Evolutionary conservation across 2,329 filamentous ascomycete genomes (phyloP), one percentile per base, ranked within the genome.

Genomic region (Basipetospora chlamydospora): DNA sequence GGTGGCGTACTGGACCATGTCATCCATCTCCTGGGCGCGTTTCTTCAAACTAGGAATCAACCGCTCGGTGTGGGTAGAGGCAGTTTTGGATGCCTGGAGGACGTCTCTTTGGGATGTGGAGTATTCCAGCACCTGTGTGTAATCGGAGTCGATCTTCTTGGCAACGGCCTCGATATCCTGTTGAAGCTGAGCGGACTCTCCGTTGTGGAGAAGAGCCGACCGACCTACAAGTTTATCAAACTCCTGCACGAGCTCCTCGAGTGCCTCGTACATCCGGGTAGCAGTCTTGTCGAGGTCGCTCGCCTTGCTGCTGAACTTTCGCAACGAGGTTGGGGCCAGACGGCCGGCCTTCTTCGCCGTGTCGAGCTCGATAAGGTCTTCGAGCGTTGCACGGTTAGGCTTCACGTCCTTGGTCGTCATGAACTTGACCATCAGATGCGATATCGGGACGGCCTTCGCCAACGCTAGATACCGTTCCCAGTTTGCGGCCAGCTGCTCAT

Each of bases 121-220:
- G 43, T 86, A 77, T 5, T 70, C 67, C 30, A 85, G 62, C 9
- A 85, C 74, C 44, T 83, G 78, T 46, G 86, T 79, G 50, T 85
- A 83, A 55, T 96, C 90, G 5, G 79, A 82, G 33, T 78, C 76
- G 34, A 98, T 81, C 57, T 95, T 95, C 48, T 77, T 85, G 35
- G 78, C 77, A 38, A 96, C 67, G 0, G 83, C 80, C 51, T 88
- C 79, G 29, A 96, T 85, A 52, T 96, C 90, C 42, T 85, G 72
- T 34, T 90, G 64, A 6, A 94, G 62, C 42, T 80, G 75, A 16
- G 63, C 57, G 5, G 80, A 68, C 44, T 87, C 81, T 33, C 73
- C 67, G 28, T 62, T 63, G 41, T 74, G 75, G 13, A 65, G 60
- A 32, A 75, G 52, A 5, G 68, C 58, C 16, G 67, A 79, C 33